These are phyloP conservation scores for Beverwykella pulmonaria DNA, from an alignment of 495 filamentous ascomycete genomes.

Conservation along the genomic window DNA sequence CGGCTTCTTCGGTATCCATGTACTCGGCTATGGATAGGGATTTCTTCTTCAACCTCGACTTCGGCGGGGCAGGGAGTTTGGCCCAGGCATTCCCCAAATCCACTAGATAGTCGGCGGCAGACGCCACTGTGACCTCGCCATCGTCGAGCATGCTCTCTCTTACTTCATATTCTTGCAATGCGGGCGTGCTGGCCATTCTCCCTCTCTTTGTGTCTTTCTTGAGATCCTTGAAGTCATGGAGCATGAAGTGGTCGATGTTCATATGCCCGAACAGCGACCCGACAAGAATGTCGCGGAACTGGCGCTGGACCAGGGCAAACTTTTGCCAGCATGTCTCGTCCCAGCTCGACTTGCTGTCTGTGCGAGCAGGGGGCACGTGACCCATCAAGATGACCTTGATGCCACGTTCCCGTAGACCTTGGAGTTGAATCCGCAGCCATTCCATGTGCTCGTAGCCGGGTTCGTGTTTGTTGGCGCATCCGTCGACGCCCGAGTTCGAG, in stretches of 20 bases:
- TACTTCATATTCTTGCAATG: conserved; percentile 1
- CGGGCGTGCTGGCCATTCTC: conserved; percentile 41
- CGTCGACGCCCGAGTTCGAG: conserved; percentile 88
- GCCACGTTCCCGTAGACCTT: conserved; percentile 75
- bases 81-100: conserved; percentile 80
- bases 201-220: conserved; percentile 56
- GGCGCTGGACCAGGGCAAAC: conserved; percentile 85
- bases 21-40: conserved; percentile 36
- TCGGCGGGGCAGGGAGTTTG: conserved; percentile 64
- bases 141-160: conserved; percentile 37
- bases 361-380: conserved; percentile 89
- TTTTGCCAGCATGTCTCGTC: conserved; percentile 98
- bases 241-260: conserved; percentile 97
- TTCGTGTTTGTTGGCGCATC: conserved; percentile 73
- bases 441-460: conserved; percentile 95
- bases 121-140: conserved; percentile 57
- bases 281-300: conserved; percentile 88
- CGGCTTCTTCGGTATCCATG: conserved; percentile 46
- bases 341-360: conserved; percentile 81
- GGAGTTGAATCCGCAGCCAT: conserved; percentile 90
- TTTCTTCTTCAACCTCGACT: neutral
- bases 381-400: conserved; percentile 96
- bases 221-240: conserved; percentile 83
- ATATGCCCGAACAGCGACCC: conserved; percentile 87
- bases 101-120: conserved; percentile 74